These are phyloP conservation scores for Ceratocystis ficicola DNA, from an alignment of 2,329 filamentous ascomycete species.

Conservation along the genomic window DNA sequence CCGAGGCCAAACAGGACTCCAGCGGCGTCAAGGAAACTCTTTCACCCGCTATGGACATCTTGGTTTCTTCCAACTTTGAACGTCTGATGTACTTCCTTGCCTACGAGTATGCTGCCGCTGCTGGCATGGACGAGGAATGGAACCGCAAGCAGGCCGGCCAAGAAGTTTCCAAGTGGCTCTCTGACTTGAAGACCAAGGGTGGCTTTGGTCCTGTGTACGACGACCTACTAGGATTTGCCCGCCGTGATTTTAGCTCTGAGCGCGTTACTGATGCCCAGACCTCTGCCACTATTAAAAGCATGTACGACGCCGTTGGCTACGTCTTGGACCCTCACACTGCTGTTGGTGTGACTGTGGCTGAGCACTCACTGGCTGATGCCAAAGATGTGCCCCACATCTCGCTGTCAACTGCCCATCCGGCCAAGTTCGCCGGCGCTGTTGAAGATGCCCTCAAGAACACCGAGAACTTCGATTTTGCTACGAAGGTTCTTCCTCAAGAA, in stretches of 20 bases:
- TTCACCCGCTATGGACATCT: conserved; percentile 93
- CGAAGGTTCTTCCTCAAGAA: conserved; percentile 65
- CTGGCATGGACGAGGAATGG: conserved; percentile 52
- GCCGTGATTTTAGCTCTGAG: conserved; percentile 70
- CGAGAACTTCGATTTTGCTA: conserved; percentile 60
- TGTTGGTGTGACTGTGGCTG: conserved; percentile 67
- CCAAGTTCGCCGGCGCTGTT: conserved; percentile 83
- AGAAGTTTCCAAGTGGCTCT: conserved; percentile 64
- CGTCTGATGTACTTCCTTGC: conserved; percentile 87
- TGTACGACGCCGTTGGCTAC: conserved; percentile 53
- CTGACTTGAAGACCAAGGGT: conserved; percentile 65
- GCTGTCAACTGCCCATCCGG: conserved; percentile 86
- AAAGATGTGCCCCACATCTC: conserved; percentile 58
- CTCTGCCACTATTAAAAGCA: conserved; percentile 47
- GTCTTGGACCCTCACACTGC: conserved; percentile 88
- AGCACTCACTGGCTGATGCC: conserved; percentile 49
- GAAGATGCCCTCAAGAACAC: conserved; percentile 61
- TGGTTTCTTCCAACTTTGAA: conserved; percentile 95
- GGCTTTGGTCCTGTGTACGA: conserved; percentile 67
- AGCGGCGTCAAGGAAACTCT: conserved; percentile 81
- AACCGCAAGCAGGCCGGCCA: conserved; percentile 59
- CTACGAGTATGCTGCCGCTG: conserved; percentile 51
- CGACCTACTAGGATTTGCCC: conserved; percentile 58
- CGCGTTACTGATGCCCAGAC: conserved; percentile 55
- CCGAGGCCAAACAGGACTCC: conserved; percentile 48